Evolutionary conservation across 2,329 filamentous ascomycete genomes (phyloP).

Genomic region (Paramyrothecium sp.): DNA sequence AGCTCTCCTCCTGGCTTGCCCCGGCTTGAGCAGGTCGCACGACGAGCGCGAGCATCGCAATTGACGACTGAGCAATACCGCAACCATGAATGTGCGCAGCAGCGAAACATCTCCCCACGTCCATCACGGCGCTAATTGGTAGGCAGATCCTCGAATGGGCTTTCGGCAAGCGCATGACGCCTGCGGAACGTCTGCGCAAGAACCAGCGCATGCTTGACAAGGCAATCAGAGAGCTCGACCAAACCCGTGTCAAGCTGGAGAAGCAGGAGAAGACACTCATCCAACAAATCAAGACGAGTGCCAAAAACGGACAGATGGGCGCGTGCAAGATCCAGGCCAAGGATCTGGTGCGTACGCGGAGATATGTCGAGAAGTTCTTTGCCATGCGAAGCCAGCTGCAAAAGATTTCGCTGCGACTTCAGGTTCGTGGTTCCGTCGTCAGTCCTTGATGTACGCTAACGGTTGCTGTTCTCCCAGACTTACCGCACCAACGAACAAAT

Average conservation of each 20-base stretch:
- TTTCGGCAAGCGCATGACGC: slow-evolving; percentile 98
- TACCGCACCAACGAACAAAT: slow-evolving; percentile 98
- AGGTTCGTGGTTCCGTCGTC: slow-evolving; percentile 52
- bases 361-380: slow-evolving; percentile 98
- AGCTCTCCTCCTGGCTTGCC: no score
- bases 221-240: slow-evolving; percentile 92
- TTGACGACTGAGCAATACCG: background rate
- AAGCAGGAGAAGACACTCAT: slow-evolving; percentile 98
- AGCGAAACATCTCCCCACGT: slow-evolving; percentile 2
- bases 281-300: slow-evolving; percentile 94
- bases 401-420: slow-evolving; percentile 90
- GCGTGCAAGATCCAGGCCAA: slow-evolving; percentile 98
- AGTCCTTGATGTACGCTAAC: background rate
- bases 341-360: slow-evolving; percentile 87
- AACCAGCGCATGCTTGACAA: slow-evolving; percentile 97
- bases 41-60: background rate
- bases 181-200: slow-evolving; percentile 84
- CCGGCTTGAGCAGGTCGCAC: no score
- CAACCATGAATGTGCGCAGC: slow-evolving; percentile 56
- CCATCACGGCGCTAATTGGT: slow-evolving; percentile 13
- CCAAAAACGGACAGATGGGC: slow-evolving; percentile 98
- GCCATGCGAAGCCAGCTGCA: slow-evolving; percentile 96
- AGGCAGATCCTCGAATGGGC: slow-evolving; percentile 93
- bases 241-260: slow-evolving; percentile 92
- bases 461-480: slow-evolving; percentile 56